Percentiles rank a stretch among this genome's conserved stretches.
phyloP scores from a whole-genome alignment of 768 basidiomycete species.

The Rhizopogon salebrosus region DNA sequence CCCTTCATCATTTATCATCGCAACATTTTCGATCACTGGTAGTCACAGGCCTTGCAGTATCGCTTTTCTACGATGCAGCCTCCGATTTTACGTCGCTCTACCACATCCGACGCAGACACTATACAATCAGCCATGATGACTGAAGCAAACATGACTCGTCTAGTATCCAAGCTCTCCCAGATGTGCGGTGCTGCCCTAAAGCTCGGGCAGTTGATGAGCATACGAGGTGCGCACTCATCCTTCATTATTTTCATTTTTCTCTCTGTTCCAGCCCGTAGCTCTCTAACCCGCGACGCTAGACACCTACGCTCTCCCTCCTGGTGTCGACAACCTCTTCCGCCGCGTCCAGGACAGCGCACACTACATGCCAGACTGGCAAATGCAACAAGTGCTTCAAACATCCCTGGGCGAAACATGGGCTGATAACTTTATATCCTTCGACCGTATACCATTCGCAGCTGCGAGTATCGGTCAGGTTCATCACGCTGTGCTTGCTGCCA shows the following conservation, averaged over 20 bases:
- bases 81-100: slow-evolving; percentile 72
- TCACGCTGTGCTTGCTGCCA: slow-evolving; percentile 53
- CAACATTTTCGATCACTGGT: not conserved
- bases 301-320: slow-evolving; percentile 80
- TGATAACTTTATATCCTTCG: no score
- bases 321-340: slow-evolving; percentile 83
- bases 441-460: no score
- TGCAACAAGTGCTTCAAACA: no score
- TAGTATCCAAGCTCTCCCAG: slow-evolving; percentile 88
- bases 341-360: no score
- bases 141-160: slow-evolving; percentile 82
- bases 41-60: slow-evolving; percentile 79
- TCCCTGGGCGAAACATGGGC: no score
- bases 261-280: not conserved
- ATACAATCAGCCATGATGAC: slow-evolving; percentile 72
- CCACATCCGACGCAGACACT: slow-evolving; percentile 29
- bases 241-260: not conserved
- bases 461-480: no score
- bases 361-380: no score
- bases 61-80: slow-evolving; percentile 84
- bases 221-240: slow-evolving; percentile 57
- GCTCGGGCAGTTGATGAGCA: slow-evolving; percentile 95
- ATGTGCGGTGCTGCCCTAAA: slow-evolving; percentile 98
- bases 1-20: not conserved
- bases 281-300: slow-evolving; percentile 42